These are phyloP conservation scores for Phoma sp. DNA, from an alignment of 2,329 filamentous ascomycete genomes.

Conservation along the genomic window DNA sequence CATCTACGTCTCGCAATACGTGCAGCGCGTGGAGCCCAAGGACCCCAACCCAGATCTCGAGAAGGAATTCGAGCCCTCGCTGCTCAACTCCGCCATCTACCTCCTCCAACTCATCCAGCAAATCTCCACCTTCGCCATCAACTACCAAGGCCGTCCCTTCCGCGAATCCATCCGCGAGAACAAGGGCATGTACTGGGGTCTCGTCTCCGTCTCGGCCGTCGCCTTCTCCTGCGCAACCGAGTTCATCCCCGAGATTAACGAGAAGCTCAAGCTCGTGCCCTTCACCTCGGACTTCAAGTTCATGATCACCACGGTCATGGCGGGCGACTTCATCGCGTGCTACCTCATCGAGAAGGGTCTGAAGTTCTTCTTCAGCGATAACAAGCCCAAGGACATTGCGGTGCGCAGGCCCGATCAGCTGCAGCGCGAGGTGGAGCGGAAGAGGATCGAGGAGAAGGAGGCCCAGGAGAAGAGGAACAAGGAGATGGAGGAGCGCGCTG, in stretches of 20 bases:
- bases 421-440: slow-evolving; percentile 73
- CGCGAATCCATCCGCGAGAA: slow-evolving; percentile 95
- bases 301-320: slow-evolving; percentile 83
- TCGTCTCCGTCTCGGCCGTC: slow-evolving; percentile 85
- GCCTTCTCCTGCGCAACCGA: slow-evolving; percentile 95
- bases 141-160: slow-evolving; percentile 98
- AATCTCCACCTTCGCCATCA: slow-evolving; percentile 98
- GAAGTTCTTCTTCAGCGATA: slow-evolving; percentile 88
- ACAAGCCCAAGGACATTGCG: slow-evolving; percentile 91
- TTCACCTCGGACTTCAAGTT: slow-evolving; percentile 89
- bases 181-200: slow-evolving; percentile 97
- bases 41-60: slow-evolving; percentile 80
- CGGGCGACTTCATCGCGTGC: slow-evolving; percentile 85
- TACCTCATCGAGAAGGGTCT: slow-evolving; percentile 85
- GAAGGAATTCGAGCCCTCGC: slow-evolving; percentile 88
- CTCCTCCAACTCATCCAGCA: slow-evolving; percentile 98
- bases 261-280: slow-evolving; percentile 88
- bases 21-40: slow-evolving; percentile 79
- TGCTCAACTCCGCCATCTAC: slow-evolving; percentile 96
- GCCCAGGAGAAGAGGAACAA: slow-evolving; percentile 44
- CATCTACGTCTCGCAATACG: slow-evolving; percentile 90
- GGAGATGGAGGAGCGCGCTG: slow-evolving; percentile 37
- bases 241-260: slow-evolving; percentile 92
- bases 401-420: slow-evolving; percentile 85
- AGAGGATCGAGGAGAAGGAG: slow-evolving; percentile 60